Percentiles rank a stretch among this genome's conserved stretches.
phyloP scores from a whole-genome alignment of 1,284 basidiomycete species.

The Clitocybe nebularis region DNA sequence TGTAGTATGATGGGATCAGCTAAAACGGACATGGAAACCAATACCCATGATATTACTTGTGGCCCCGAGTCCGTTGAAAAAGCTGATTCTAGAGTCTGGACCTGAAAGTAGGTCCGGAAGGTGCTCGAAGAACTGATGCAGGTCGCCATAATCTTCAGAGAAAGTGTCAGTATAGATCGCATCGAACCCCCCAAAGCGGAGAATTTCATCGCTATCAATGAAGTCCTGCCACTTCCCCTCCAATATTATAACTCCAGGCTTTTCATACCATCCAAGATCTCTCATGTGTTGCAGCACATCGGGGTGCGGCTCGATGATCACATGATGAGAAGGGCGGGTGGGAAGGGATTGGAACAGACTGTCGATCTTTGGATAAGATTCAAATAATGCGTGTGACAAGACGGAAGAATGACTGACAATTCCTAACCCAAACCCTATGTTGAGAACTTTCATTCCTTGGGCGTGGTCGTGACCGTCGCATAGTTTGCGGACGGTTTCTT shows the following conservation, averaged over 20 bases:
- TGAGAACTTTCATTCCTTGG: slow-evolving; percentile 69
- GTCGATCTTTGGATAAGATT: slow-evolving; percentile 61
- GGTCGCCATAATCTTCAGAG: slow-evolving; percentile 81
- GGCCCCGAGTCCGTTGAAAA: slow-evolving; percentile 96
- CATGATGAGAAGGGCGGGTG: slow-evolving; percentile 67
- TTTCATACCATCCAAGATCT: slow-evolving; percentile 70
- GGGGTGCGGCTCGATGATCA: slow-evolving; percentile 94
- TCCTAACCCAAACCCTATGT: slow-evolving; percentile 93
- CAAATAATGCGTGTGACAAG: slow-evolving; percentile 12
- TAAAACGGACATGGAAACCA: slow-evolving; percentile 18
- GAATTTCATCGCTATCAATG: slow-evolving; percentile 52
- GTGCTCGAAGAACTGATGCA: slow-evolving; percentile 81
- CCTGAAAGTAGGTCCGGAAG: slow-evolving; percentile 81
- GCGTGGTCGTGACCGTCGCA: slow-evolving; percentile 49
- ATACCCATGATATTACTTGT: slow-evolving; percentile 72
- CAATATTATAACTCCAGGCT: slow-evolving; percentile 76
- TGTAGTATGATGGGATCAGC: slow-evolving; percentile 27
- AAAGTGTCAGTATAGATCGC: slow-evolving; percentile 95
- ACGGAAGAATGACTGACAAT: slow-evolving; percentile 57
- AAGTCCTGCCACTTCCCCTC: slow-evolving; percentile 93
- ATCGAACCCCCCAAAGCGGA: slow-evolving; percentile 73
- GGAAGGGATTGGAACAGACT: slow-evolving; percentile 70
- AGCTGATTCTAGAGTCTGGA: slow-evolving; percentile 80
- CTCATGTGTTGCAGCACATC: slow-evolving; percentile 84
- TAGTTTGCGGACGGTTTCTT: slow-evolving; percentile 62